These are phyloP conservation scores for Termitomyces sp. DNA, from an alignment of 768 basidiomycete species.

Conservation along the genomic window DNA sequence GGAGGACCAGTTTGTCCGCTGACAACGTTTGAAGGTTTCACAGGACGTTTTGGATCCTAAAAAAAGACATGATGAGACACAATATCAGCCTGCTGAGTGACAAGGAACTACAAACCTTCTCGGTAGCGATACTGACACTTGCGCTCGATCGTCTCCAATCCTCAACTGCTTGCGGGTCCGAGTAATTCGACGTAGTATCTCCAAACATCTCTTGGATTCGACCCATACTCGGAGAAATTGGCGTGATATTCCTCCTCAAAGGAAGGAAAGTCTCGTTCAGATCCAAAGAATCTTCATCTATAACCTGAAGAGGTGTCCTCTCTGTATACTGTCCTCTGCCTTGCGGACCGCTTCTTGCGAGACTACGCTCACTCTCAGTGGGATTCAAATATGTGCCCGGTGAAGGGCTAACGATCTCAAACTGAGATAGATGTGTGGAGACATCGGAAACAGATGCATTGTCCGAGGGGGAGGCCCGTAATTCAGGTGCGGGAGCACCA, in stretches of 20 bases:
- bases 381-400: not conserved
- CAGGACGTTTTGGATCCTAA: not conserved
- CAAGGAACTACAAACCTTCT: constrained; percentile 10
- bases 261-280: constrained; percentile 28
- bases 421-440: constrained; percentile 34
- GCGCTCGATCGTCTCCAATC: constrained; percentile 19
- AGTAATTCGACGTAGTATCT: constrained; percentile 12
- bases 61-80: not conserved
- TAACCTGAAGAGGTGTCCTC: constrained; percentile 31
- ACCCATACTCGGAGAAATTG: constrained; percentile 7
- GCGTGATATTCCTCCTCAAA: not conserved
- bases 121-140: constrained; percentile 8
- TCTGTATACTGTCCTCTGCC: constrained; percentile 21
- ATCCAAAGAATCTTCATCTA: constrained; percentile 34
- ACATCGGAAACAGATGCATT: constrained; percentile 11
- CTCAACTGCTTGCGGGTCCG: constrained; percentile 16
- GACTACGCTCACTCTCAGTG: constrained; percentile 21
- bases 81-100: not conserved
- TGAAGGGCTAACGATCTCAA: constrained; percentile 31
- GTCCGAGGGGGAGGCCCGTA: constrained; percentile 18
- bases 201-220: not conserved
- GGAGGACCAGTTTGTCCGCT: constrained; percentile 2
- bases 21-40: not conserved
- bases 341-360: constrained; percentile 10
- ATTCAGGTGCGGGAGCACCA: constrained; percentile 15